Conservation (phyloP, 73 alveolate genomes). For the Paramecium sexaurelia region DNA sequence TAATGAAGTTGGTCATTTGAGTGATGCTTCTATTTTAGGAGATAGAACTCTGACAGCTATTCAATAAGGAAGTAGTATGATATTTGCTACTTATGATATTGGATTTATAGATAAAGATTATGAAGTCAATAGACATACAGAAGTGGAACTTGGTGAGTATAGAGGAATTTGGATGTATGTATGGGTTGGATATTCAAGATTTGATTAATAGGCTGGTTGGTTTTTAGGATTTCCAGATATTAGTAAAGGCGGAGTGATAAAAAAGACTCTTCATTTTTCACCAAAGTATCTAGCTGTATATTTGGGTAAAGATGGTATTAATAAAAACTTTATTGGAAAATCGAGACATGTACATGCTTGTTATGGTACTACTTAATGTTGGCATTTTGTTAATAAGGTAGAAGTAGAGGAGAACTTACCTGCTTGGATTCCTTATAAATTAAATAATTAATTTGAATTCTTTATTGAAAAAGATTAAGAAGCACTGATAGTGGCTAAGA, state of each 20-base stretch:
- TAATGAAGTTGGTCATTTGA: slow-evolving; percentile 14
- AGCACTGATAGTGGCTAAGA: not conserved
- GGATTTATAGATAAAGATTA: slow-evolving; percentile 43
- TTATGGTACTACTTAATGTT: slow-evolving; percentile 26
- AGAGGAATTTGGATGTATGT: slow-evolving; percentile 55
- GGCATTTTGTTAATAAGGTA: not conserved
- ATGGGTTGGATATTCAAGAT: slow-evolving; percentile 37
- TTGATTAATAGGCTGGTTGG: not conserved
- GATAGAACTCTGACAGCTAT: slow-evolving; percentile 20
- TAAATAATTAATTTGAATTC: not conserved
- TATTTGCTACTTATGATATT: slow-evolving; percentile 36
- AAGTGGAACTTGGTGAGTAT: slow-evolving; percentile 7
- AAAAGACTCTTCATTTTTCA: slow-evolving; percentile 27
- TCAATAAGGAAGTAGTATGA: not conserved
- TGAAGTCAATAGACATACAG: not conserved
- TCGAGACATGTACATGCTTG: slow-evolving; percentile 42
- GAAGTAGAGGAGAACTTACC: slow-evolving; percentile 24
- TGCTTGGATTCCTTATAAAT: slow-evolving; percentile 18
- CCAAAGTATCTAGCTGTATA: slow-evolving; percentile 25
- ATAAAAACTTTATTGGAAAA: not conserved
- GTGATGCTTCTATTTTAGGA: not conserved
- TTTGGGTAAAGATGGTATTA: slow-evolving; percentile 24
- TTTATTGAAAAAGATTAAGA: not conserved
- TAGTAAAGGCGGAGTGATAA: not conserved
- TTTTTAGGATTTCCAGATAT: slow-evolving; percentile 48